Conservation (phyloP, 129 eudicot species). For the Arctium lappa region DNA sequence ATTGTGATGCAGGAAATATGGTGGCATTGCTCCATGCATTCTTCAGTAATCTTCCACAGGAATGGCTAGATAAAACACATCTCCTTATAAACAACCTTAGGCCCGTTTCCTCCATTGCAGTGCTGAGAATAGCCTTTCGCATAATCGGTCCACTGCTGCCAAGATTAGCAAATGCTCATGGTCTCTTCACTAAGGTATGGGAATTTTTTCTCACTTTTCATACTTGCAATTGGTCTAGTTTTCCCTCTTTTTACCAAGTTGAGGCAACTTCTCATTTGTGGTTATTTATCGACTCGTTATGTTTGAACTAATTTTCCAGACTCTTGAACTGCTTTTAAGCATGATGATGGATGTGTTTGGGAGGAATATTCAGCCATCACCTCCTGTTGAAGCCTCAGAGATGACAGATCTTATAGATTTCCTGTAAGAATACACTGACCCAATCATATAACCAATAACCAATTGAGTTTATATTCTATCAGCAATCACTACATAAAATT, state of each 20-base stretch:
- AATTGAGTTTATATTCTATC: background rate
- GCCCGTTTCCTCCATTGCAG: conserved; percentile 71
- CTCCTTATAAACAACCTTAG: conserved; percentile 62
- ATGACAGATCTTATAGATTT: conserved; percentile 74
- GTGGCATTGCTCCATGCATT: conserved; percentile 73
- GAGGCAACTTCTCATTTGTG: conserved; percentile 1
- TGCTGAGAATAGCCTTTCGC: conserved; percentile 74
- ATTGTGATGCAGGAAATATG: conserved; percentile 50
- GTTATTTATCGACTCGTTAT: background rate
- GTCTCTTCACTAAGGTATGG: conserved; percentile 68
- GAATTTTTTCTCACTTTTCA: background rate
- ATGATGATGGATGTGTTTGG: conserved; percentile 84
- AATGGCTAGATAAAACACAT: conserved; percentile 79
- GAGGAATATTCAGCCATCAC: conserved; percentile 48
- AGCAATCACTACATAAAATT: background rate
- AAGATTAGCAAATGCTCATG: conserved; percentile 76
- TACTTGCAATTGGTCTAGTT: background rate
- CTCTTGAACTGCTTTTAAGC: conserved; percentile 54
- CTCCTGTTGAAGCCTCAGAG: conserved; percentile 67
- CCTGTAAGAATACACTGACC: conserved; percentile 45
- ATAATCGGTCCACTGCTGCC: conserved; percentile 85
- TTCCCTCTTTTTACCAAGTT: background rate
- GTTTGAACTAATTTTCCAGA: conserved; percentile 36
- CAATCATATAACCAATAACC: background rate
- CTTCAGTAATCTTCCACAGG: conserved; percentile 79